Evolutionary conservation across 2,329 filamentous ascomycete species (phyloP).

Genomic region (Curvularia lunata): DNA sequence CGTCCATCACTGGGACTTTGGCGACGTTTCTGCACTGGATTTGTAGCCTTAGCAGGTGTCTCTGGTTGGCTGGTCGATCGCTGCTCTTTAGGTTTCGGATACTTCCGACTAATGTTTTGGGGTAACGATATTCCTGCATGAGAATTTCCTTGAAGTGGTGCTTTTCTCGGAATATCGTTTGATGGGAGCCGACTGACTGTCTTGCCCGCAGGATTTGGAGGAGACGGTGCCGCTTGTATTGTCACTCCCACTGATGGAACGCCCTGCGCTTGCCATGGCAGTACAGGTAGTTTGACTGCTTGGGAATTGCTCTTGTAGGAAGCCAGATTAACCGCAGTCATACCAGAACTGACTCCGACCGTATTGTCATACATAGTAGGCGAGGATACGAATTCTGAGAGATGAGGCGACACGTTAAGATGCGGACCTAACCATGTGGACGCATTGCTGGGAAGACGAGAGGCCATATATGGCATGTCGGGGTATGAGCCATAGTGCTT

Average conservation of each 20-base stretch:
- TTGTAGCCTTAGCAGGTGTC: neutral
- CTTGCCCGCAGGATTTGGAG: neutral
- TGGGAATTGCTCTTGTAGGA: neutral
- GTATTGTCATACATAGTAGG: neutral
- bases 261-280: neutral
- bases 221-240: neutral
- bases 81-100: neutral
- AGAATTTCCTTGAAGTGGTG: constrained; percentile 5
- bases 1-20: neutral
- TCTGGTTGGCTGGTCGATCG: neutral
- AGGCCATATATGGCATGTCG: neutral
- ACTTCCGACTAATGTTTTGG: neutral
- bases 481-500: neutral
- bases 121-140: neutral
- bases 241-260: neutral
- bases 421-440: neutral
- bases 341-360: neutral
- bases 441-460: neutral
- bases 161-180: constrained; percentile 5
- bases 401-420: neutral
- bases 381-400: neutral
- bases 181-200: constrained; percentile 5
- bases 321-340: neutral
- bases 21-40: neutral
- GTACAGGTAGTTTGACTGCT: neutral